phyloP scores from a whole-genome alignment of 2,329 filamentous ascomycete genomes.

The Fusarium tanahbumbuense region DNA sequence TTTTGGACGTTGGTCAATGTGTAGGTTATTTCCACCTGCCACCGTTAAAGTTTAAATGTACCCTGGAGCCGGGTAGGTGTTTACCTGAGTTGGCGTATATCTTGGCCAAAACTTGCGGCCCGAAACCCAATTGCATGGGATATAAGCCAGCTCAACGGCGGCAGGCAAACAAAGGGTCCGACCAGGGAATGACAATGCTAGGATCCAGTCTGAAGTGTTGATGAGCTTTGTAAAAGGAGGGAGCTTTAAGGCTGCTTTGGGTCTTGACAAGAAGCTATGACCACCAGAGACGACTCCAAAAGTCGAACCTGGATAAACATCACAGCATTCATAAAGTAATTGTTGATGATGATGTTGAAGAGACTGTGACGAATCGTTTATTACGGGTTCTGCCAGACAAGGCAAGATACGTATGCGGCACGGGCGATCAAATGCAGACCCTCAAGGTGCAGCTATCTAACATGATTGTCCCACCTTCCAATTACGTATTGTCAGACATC shows the following conservation, averaged over 20 bases:
- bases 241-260: not conserved
- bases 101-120: not conserved
- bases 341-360: not conserved
- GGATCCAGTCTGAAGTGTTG: too few species aligned
- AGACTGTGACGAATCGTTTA: not conserved
- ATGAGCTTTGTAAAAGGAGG: too few species aligned
- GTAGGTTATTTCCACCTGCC: not conserved
- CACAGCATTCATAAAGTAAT: too few species aligned
- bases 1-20: not conserved
- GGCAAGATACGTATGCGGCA: not conserved
- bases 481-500: slow-evolving; percentile 16
- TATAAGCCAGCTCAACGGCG: not conserved
- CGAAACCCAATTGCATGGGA: not conserved
- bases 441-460: not conserved
- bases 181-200: too few species aligned
- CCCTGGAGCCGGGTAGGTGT: not conserved
- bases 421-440: not conserved
- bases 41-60: not conserved
- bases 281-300: not conserved
- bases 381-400: too few species aligned
- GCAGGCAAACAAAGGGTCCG: not conserved
- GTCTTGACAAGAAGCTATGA: not conserved
- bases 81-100: not conserved
- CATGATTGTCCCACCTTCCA: slow-evolving; percentile 29
- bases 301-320: too few species aligned